Percentiles rank a stretch among this genome's conserved stretches.
These are phyloP conservation scores for Phoma sp. DNA, from an alignment of 2,329 filamentous ascomycete genomes.

Conservation along the genomic window DNA sequence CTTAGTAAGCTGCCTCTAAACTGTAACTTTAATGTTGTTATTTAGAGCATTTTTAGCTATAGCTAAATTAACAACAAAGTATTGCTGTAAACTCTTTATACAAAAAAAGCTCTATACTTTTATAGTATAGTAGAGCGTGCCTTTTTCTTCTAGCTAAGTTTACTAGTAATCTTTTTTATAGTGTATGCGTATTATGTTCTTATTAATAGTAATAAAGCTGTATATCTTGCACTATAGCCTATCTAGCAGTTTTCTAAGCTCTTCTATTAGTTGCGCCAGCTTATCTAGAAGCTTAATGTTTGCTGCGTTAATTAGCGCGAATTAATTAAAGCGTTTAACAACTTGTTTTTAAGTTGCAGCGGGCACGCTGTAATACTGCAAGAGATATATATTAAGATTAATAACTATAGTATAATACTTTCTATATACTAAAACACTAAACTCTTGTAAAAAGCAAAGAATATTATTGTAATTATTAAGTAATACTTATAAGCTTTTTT, in stretches of 20 bases:
- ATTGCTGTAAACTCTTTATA: neutral
- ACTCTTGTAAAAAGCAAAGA: slow-evolving; percentile 1
- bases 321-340: neutral
- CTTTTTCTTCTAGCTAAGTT: neutral
- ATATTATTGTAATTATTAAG: neutral
- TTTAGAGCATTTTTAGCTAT: too few relatives aligned
- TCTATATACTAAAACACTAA: slow-evolving; percentile 1
- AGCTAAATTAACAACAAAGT: neutral
- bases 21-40: too few relatives aligned
- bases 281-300: neutral
- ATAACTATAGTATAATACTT: neutral
- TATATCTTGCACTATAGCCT: neutral
- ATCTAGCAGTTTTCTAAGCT: neutral
- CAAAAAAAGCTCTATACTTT: neutral
- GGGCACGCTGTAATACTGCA: neutral
- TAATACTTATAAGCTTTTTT: slow-evolving; percentile 4
- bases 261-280: neutral
- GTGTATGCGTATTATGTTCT: neutral
- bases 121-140: neutral
- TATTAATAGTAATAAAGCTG: neutral
- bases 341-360: neutral
- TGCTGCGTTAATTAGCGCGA: neutral
- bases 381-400: slow-evolving; percentile 1
- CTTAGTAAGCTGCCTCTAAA: neutral
- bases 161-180: neutral